Evolutionary conservation across 352 stramenopile genomes (phyloP).

Genomic region (Salisapilia sapeloensis): DNA sequence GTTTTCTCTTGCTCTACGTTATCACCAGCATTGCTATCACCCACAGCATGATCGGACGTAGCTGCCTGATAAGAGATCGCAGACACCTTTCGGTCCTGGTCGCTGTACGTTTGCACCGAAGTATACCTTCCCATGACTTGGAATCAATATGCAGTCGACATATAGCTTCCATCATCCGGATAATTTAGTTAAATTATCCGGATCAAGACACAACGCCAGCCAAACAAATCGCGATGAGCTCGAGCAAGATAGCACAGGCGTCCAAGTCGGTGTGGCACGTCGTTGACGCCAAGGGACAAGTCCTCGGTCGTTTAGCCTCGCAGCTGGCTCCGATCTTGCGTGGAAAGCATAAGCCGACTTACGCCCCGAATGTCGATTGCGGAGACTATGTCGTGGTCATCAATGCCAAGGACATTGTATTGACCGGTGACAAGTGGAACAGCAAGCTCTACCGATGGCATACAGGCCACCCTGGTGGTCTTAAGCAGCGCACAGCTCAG

Average conservation of each 20-base stretch:
- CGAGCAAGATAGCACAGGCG: constrained; percentile 69
- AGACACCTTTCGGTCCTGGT: constrained; percentile 57
- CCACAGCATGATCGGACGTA: constrained; percentile 2
- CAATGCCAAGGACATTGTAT: constrained; percentile 90
- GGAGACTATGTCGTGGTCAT: constrained; percentile 97
- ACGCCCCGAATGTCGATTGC: constrained; percentile 93
- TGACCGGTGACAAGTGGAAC: constrained; percentile 94
- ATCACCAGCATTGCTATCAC: constrained; percentile 1
- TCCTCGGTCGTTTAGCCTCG: constrained; percentile 91
- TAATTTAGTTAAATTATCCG: background rate
- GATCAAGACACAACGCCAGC: background rate
- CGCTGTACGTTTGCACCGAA: constrained; percentile 71
- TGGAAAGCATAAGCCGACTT: constrained; percentile 99
- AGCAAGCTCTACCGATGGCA: constrained; percentile 98
- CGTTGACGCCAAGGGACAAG: constrained; percentile 91
- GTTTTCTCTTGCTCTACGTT: background rate
- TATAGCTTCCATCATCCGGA: background rate
- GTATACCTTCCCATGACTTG: constrained; percentile 52
- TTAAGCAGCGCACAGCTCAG: constrained; percentile 91
- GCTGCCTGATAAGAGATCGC: constrained; percentile 33
- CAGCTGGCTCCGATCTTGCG: constrained; percentile 92
- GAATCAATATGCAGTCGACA: constrained; percentile 1
- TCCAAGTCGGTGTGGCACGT: constrained; percentile 90
- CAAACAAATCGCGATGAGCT: constrained; percentile 11
- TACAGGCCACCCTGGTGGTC: constrained; percentile 92